phyloP scores from a whole-genome alignment of 805 yeast genomes.

The Lipomyces japonicus region DNA sequence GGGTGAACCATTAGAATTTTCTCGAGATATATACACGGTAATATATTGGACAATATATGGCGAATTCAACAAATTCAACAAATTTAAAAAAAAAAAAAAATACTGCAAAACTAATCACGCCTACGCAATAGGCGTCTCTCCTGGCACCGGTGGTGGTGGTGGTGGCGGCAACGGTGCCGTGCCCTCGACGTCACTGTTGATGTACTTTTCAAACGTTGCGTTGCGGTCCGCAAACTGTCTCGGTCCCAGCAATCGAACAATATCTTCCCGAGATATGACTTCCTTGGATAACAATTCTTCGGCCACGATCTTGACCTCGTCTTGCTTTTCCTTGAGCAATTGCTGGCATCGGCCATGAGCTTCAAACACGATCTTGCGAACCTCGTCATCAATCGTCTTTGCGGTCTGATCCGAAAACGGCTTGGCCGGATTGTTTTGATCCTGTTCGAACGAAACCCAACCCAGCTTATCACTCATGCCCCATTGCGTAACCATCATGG shows the following conservation, averaged over 20 bases:
- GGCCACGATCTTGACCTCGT: conserved; percentile 80
- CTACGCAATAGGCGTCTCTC: neutral
- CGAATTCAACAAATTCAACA: too few relatives aligned
- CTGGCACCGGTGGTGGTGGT: conserved; percentile 2
- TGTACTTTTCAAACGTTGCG: conserved; percentile 81
- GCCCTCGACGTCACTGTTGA: conserved; percentile 7
- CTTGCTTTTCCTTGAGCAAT: conserved; percentile 65
- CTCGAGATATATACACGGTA: too few relatives aligned
- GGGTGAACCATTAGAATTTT: too few relatives aligned
- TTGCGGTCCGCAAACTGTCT: conserved; percentile 88
- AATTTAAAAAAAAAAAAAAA: too few relatives aligned
- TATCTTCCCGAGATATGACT: conserved; percentile 88
- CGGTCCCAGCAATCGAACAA: conserved; percentile 82
- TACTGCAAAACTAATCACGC: neutral
- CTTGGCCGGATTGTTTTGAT: conserved; percentile 66
- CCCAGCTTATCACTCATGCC: conserved; percentile 92
- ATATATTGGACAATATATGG: too few relatives aligned
- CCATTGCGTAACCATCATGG: conserved; percentile 82
- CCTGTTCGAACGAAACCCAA: conserved; percentile 70
- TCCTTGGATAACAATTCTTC: conserved; percentile 81
- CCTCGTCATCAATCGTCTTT: conserved; percentile 73
- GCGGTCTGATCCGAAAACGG: conserved; percentile 90
- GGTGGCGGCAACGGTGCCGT: conserved; percentile 3
- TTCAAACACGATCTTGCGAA: conserved; percentile 69
- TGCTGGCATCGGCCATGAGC: conserved; percentile 68